These are phyloP conservation scores for Eucalyptus globulus DNA, from an alignment of 345 rosid species.

Conservation along the genomic window DNA sequence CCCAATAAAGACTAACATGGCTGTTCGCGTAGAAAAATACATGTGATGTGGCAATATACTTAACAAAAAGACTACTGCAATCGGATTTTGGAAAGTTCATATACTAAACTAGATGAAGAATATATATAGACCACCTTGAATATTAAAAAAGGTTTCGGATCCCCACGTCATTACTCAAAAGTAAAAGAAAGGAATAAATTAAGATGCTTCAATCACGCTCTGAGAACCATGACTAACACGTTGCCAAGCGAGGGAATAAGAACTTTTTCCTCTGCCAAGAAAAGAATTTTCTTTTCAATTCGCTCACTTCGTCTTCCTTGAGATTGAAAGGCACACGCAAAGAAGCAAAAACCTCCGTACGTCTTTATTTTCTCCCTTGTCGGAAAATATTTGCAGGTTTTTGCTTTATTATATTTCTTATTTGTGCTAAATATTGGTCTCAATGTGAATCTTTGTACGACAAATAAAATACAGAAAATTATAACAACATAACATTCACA, in stretches of 20 bases:
- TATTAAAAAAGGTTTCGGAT: too few species aligned
- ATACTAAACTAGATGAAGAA: too few species aligned
- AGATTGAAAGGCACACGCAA: neutral
- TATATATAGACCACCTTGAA: too few species aligned
- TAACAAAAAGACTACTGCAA: too few species aligned
- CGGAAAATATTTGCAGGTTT: neutral
- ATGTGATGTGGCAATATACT: too few species aligned
- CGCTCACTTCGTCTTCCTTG: neutral
- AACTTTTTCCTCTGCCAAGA: neutral
- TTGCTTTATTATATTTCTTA: neutral
- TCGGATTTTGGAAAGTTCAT: too few species aligned
- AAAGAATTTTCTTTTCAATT: neutral
- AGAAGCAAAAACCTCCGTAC: neutral
- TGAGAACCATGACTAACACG: too few species aligned
- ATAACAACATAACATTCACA: neutral
- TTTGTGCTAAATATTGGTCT: neutral
- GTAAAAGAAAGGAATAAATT: too few species aligned
- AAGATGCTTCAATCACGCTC: neutral
- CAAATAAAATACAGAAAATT: too few species aligned
- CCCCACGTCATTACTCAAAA: too few species aligned
- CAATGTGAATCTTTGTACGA: neutral
- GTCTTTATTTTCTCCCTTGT: fast-evolving
- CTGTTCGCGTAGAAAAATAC: too few species aligned
- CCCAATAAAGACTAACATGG: too few species aligned
- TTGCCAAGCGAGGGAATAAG: neutral